Evolutionary conservation across 2,329 filamentous ascomycete genomes (phyloP).

Genomic region (Leptosphaerulina australis): DNA sequence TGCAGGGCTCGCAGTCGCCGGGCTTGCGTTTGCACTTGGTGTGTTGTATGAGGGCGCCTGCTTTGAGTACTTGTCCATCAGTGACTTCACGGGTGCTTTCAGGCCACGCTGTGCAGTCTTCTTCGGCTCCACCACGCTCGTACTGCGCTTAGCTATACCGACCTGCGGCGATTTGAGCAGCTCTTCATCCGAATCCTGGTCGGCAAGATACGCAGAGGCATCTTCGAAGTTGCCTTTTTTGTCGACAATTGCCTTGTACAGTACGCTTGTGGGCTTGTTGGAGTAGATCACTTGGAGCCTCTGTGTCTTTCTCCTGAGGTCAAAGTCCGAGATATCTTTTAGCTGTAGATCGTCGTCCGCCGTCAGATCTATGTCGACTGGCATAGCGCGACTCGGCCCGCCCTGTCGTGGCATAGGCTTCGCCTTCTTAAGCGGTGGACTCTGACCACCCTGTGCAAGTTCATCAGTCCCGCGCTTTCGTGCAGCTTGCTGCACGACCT

Average conservation of each 20-base stretch:
- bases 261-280: slow-evolving; percentile 53
- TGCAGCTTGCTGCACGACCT: slow-evolving; percentile 18
- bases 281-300: slow-evolving; percentile 59
- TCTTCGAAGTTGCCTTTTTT: slow-evolving; percentile 62
- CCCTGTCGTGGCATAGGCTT: slow-evolving; percentile 34
- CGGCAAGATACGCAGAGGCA: slow-evolving; percentile 47
- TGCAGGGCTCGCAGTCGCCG: slow-evolving; percentile 22
- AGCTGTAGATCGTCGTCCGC: slow-evolving; percentile 27
- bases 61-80: slow-evolving; percentile 62
- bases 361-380: slow-evolving; percentile 40
- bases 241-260: slow-evolving; percentile 57
- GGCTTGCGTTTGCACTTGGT: slow-evolving; percentile 22
- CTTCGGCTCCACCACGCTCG: slow-evolving; percentile 44
- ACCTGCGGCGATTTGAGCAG: slow-evolving; percentile 34
- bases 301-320: slow-evolving; percentile 58
- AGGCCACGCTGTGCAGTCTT: slow-evolving; percentile 61
- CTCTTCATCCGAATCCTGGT: slow-evolving; percentile 45
- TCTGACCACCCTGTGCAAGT: slow-evolving; percentile 12
- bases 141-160: slow-evolving; percentile 26
- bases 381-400: slow-evolving; percentile 43
- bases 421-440: slow-evolving; percentile 34
- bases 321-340: slow-evolving; percentile 52
- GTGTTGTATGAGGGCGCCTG: slow-evolving; percentile 26
- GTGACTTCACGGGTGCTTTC: slow-evolving; percentile 60
- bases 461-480: slow-evolving; percentile 40